Conservation (phyloP, 306 rosid species). For the Lablab purpureus region DNA sequence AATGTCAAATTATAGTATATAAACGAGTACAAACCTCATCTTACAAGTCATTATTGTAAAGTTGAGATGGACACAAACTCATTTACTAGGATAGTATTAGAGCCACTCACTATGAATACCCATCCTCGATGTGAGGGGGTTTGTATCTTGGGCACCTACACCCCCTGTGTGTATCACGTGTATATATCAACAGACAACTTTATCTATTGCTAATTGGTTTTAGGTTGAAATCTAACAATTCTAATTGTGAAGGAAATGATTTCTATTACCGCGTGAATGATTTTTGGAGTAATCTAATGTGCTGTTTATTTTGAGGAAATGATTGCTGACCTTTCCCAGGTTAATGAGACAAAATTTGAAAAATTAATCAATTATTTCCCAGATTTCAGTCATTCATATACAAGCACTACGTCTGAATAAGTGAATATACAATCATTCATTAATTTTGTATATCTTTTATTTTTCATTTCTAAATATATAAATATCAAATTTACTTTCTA, state of each 20-base stretch:
- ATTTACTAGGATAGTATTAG: too few species aligned
- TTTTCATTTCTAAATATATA: slow-evolving; percentile 6
- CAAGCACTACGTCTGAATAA: slow-evolving; percentile 13
- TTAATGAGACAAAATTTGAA: neutral
- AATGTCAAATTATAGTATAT: too few species aligned
- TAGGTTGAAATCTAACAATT: too few species aligned
- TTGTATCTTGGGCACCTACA: too few species aligned
- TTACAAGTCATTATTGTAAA: too few species aligned
- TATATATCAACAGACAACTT: too few species aligned
- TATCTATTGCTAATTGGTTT: too few species aligned
- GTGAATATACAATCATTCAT: slow-evolving; percentile 7
- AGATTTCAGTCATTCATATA: neutral
- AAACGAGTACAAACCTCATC: too few species aligned
- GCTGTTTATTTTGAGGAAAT: neutral
- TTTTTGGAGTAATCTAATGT: slow-evolving; percentile 14
- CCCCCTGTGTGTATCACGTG: too few species aligned
- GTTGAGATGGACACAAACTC: too few species aligned
- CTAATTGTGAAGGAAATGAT: neutral
- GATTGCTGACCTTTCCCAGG: neutral
- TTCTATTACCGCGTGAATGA: slow-evolving; percentile 4
- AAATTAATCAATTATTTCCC: neutral
- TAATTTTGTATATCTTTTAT: slow-evolving; percentile 18
- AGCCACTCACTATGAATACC: too few species aligned
- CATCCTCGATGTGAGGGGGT: too few species aligned
- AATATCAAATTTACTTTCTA: slow-evolving; percentile 7